Evolutionary conservation across 2,329 filamentous ascomycete genomes (phyloP).

Genomic region (Xylaria sp.): DNA sequence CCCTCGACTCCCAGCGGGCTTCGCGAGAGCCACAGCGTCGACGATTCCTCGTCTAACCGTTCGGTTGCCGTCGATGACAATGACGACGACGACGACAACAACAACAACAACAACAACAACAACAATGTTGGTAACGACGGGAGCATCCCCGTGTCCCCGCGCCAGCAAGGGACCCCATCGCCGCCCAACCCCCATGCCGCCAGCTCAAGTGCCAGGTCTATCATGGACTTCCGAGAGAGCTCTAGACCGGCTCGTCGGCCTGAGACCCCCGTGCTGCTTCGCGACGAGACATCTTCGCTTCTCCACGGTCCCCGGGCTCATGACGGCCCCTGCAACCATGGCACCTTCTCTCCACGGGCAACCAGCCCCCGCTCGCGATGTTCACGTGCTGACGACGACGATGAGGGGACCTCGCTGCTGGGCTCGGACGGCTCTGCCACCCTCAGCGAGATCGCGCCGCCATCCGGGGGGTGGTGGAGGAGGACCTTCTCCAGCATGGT

Average conservation of each 20-base stretch:
- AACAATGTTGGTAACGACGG: not conserved
- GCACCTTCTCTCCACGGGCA: slow-evolving; percentile 78
- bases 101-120: too few species aligned
- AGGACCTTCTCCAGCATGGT: slow-evolving; percentile 63
- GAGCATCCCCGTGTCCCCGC: too few species aligned
- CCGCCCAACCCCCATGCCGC: not conserved
- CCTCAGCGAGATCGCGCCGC: slow-evolving; percentile 52
- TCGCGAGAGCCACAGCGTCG: slow-evolving; percentile 48
- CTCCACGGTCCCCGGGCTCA: slow-evolving; percentile 55
- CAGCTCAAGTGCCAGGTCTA: not conserved
- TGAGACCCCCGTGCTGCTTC: not conserved
- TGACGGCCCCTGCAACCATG: slow-evolving; percentile 72
- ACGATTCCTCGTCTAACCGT: slow-evolving; percentile 40
- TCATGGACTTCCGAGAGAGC: not conserved
- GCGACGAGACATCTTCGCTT: slow-evolving; percentile 64
- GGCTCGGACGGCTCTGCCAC: slow-evolving; percentile 52
- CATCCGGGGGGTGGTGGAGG: slow-evolving; percentile 57
- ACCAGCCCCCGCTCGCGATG: slow-evolving; percentile 58
- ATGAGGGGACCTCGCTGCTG: slow-evolving; percentile 48
- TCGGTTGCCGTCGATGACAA: slow-evolving; percentile 19
- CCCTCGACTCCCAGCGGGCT: slow-evolving; percentile 49
- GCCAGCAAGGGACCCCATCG: too few species aligned
- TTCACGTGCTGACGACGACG: slow-evolving; percentile 44
- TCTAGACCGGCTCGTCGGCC: not conserved
- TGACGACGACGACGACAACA: not conserved